Evolutionary conservation across 441 rosid species (phyloP), one percentile per base, ranked within the genome.

Genomic region (Euphorbia celastroides): DNA sequence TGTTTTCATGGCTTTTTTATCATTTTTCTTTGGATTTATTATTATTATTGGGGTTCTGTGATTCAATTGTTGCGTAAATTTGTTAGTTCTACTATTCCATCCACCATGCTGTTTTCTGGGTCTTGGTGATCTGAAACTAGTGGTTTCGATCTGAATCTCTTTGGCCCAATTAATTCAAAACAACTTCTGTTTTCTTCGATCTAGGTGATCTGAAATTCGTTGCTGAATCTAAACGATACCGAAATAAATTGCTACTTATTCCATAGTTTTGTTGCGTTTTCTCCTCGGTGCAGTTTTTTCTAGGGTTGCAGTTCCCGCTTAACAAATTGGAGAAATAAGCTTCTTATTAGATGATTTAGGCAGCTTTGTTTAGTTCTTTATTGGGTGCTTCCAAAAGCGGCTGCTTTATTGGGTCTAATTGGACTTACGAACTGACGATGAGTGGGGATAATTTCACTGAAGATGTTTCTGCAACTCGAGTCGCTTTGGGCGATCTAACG

Each of bases 401-500:
- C 19, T 58, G 30, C 32, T n/a, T 20, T 52, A 57, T 46, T n/a
- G 19, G 52, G 22, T 26, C 44, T 57, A 22, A 64, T 30, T 74
- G 57, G 34, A 46, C n/a, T 44, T 44, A 14, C 61, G 26, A 16
- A 57, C 19, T 60, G 67, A 72, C 46, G 66, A 84, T 88, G 93
- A 77, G 75, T 72, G 88, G 83, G 67, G 86, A 84, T 46, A 80
- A 75, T 58, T 75, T 74, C 69, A 77, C 64, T 10, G 72, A 67
- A 54, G 80, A 48, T 63, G 64, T 62, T 32, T 62, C 68, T 34
- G 62, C 64, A 48, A 42, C 51, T 16, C 85, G 88, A 36, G 70
- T 64, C 14, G 77, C 71, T 44, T 80, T 90, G 67, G 78, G 85
- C 20, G 97, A 92, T 77, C 52, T 88, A 72, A 84, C 88, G 14